Conservation (phyloP, 768 basidiomycete species). For the Podaxis carcinomalis region DNA sequence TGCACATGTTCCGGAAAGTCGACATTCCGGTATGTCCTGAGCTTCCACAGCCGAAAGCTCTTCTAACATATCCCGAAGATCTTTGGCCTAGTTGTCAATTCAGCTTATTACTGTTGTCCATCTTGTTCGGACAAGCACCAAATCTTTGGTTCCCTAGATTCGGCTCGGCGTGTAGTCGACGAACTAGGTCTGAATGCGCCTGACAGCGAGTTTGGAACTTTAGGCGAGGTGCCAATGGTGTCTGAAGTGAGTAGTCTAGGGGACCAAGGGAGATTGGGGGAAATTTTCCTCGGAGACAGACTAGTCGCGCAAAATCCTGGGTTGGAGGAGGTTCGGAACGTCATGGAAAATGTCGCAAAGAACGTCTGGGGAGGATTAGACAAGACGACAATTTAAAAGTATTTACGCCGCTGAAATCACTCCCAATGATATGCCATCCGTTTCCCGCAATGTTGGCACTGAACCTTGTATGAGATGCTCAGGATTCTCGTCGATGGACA, state of each 20-base stretch:
- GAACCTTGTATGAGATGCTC: no score
- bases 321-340: conserved; percentile 1
- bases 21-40: conserved; percentile 66
- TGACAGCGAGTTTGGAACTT: neutral
- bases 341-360: conserved; percentile 1
- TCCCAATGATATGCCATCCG: no score
- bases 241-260: conserved; percentile 10
- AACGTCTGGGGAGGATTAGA: neutral
- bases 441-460: no score
- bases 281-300: neutral
- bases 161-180: neutral
- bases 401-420: neutral
- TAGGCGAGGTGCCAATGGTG: conserved; percentile 9
- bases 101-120: conserved; percentile 79
- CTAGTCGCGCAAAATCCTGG: neutral
- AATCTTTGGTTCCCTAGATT: conserved; percentile 5
- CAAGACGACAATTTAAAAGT: neutral
- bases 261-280: conserved; percentile 8
- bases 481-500: no score
- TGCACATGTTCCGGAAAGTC: conserved; percentile 89
- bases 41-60: neutral
- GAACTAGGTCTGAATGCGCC: neutral
- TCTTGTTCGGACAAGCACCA: conserved; percentile 38
- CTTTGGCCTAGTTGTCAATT: conserved; percentile 82
- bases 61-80: conserved; percentile 46